Percentiles rank a stretch among this genome's conserved stretches.
Conservation (phyloP, 2,329 filamentous ascomycete genomes). For the Endothia cerciana region DNA sequence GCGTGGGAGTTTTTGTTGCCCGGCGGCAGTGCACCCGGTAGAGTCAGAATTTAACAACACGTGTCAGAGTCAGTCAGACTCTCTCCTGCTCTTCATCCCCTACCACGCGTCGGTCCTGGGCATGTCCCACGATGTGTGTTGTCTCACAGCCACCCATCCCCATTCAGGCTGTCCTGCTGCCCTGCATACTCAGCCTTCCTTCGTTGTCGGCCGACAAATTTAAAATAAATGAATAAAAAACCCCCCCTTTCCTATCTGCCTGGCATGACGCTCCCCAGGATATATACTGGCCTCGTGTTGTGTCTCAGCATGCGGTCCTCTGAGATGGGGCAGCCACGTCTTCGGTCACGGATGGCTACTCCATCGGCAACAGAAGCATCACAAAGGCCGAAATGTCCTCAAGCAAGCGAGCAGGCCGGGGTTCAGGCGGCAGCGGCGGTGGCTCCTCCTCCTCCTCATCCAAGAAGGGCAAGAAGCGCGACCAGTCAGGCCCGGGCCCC, state of each 20-base stretch:
- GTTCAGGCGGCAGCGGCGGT: not conserved
- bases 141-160: conserved; percentile 5
- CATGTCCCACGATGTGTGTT: not conserved
- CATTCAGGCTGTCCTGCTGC: not conserved
- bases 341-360: not conserved
- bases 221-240: no score
- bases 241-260: no score
- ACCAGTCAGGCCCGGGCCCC: not conserved
- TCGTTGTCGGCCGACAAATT: not conserved
- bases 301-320: not conserved
- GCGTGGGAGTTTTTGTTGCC: not conserved
- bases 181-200: not conserved
- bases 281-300: not conserved
- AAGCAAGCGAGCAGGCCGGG: not conserved
- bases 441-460: no score
- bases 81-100: not conserved
- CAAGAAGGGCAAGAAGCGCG: conserved; percentile 4
- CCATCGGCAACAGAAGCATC: not conserved
- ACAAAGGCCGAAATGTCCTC: not conserved
- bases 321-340: not conserved
- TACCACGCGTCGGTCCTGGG: not conserved
- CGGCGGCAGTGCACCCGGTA: not conserved
- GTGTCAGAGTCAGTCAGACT: not conserved
- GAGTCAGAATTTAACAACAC: not conserved
- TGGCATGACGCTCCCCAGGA: not conserved